Evolutionary conservation across 75 land plant genomes (phyloP), one percentile per base, ranked within the genome.

Genomic region (Sequoiadendron giganteum): DNA sequence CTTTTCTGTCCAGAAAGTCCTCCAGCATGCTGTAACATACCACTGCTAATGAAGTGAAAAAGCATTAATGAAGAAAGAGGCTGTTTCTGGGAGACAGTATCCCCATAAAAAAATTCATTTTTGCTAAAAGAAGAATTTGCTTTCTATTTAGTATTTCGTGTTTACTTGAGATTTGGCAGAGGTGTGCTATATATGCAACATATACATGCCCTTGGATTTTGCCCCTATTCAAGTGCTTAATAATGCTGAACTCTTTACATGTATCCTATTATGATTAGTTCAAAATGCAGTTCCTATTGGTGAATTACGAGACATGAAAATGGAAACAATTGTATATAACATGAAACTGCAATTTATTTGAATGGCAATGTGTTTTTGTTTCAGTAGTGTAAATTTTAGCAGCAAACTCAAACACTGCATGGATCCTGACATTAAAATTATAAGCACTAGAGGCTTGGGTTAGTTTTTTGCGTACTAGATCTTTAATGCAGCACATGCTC

Each of bases 161-260:
- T 5, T 5, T 58, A 19, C 81, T 77, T 36, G 19, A 42, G 28
- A 79, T 9, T 47, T 79, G 82, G 45, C 82, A 79, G 82, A 79
- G 25, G 3, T 16, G 28, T 79, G 45, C 40, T 19, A 19, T 79
- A 79, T 79, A 1, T 79, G 82, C 45, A 39, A 40, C 82, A 79
- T 79, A 79, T 39, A 79, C 21, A 79, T 42, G 45, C 82, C 38
- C 80, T 39, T 77, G 68, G 80, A 15, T 77, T 77, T 75, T 36
- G 25, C 80, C 80, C 38, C 40, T 39, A 38, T 77, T 77, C 79
- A 77, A 77, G 80, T 13, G 39, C 80, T 77, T 38, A 36, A 38
- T 39, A 39, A 18, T 77, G 80, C 42, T 16, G 21, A 77, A 34
- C 80, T 77, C 5, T 6, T 39, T 77, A 79, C 25, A 19, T 79